Base-by-base conservation (phyloP, 1,284 basidiomycete genomes). In the Apiotrichum gracile region DNA sequence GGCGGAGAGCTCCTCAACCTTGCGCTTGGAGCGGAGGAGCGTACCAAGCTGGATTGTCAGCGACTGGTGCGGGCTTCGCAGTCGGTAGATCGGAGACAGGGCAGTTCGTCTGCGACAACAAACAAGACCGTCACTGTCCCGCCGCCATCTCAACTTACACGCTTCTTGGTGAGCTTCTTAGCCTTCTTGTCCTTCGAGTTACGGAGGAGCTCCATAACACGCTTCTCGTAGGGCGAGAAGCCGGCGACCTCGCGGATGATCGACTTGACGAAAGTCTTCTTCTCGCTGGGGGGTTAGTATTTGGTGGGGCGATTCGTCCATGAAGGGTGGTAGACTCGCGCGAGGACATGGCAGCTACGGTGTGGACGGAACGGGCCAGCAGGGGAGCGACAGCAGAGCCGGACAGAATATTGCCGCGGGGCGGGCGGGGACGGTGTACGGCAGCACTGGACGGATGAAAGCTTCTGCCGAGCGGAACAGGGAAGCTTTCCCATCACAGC, bases 181-280 rank as follows among this genome's bases (percentile, higher is more conserved):
- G 93, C 93, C 80, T 93, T 94, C 85, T 97, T 97, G 78, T 97
- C 92, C 90, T 97, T 97, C 64, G 91, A 96, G 86, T 97, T 98
- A 77, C 94, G 86, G 81, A 98, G 80, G 83, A 99, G 78, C 80
- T 99, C 96, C 89, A 99, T 86, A 56, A 98, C 92, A 65, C 96
- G 86, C 74, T 93, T 84, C 84, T 99, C 96, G 78, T 99, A 99
- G 44, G 96, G 89, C 44, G 93, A 91, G 81, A 97, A 98, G 61
- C 96, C 96, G 73, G 86, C 91, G 72, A 96, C 91, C 82, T 97
- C 92, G 67, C 92, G 85, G 69, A 97, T 81, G 61, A 97, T 82
- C 61, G 85, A 87, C 74, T 88, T 87, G 72, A 96, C 91, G 71
- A 97, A 92, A 72, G 86, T 86, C 73, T 85, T 91, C 80, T 88